phyloP scores from a whole-genome alignment of 1,139 yeast species.

The Geotrichum cucujoidarum region DNA sequence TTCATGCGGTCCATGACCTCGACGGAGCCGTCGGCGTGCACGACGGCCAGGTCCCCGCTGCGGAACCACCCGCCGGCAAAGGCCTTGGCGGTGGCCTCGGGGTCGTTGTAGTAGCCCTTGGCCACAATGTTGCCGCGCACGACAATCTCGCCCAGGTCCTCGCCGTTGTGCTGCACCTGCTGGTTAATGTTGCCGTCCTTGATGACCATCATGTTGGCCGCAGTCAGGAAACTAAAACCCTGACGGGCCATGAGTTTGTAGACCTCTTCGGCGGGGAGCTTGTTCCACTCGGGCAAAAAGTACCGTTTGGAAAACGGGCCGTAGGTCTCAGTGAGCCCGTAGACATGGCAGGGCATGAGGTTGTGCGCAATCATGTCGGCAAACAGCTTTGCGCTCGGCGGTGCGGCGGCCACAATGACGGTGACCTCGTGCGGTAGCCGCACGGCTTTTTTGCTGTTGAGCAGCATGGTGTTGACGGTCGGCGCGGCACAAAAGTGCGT shows the following conservation, averaged over 20 bases:
- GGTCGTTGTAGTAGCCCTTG: slow-evolving; percentile 55
- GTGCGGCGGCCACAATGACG: slow-evolving; percentile 40
- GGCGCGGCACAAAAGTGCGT: slow-evolving; percentile 41
- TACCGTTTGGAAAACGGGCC: slow-evolving; percentile 39
- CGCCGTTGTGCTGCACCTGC: slow-evolving; percentile 45
- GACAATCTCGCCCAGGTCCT: slow-evolving; percentile 38
- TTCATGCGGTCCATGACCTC: slow-evolving; percentile 69
- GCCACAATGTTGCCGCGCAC: slow-evolving; percentile 48
- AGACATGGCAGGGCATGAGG: slow-evolving; percentile 52
- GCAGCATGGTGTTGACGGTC: slow-evolving; percentile 38
- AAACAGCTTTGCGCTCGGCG: slow-evolving; percentile 38
- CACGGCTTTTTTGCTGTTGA: slow-evolving; percentile 34
- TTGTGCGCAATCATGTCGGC: slow-evolving; percentile 36
- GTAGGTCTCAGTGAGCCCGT: slow-evolving; percentile 58
- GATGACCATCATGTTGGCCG: slow-evolving; percentile 45
- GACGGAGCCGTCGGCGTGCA: slow-evolving; percentile 54
- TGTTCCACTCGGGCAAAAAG: slow-evolving; percentile 34
- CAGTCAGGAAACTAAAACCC: slow-evolving; percentile 36
- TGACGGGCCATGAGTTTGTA: slow-evolving; percentile 36
- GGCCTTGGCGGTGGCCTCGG: slow-evolving; percentile 48
- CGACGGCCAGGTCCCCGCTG: slow-evolving; percentile 72
- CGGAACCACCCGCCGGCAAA: slow-evolving; percentile 69
- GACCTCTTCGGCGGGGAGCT: slow-evolving; percentile 27
- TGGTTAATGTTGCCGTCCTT: slow-evolving; percentile 45
- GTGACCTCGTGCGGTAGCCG: slow-evolving; percentile 31